Percentiles rank a stretch among this genome's conserved stretches.
Evolutionary conservation across 2,329 filamentous ascomycete species (phyloP).

Genomic region (Aspergillus neoniger): DNA sequence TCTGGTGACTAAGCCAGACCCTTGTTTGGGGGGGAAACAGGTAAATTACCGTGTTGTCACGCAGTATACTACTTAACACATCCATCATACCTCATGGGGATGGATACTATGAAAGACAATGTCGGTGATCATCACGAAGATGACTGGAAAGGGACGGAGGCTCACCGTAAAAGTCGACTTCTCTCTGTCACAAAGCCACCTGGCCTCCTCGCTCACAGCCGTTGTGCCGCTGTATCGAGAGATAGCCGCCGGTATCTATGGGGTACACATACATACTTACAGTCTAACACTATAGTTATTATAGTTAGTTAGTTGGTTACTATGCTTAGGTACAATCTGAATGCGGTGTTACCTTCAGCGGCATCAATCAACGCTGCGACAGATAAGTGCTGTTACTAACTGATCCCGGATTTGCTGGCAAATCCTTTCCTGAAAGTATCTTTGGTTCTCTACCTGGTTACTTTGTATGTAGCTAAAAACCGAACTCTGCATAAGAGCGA

Average conservation of each 20-base stretch:
- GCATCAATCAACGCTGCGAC: background rate
- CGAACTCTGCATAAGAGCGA: background rate
- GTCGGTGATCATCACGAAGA: background rate
- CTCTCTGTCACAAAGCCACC: background rate
- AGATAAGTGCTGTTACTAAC: background rate
- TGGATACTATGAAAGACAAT: background rate
- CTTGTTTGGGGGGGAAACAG: background rate
- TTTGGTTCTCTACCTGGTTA: background rate
- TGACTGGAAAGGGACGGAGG: background rate
- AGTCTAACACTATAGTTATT: too few relatives aligned
- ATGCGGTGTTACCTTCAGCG: background rate
- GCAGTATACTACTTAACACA: background rate
- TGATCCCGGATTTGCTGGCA: background rate
- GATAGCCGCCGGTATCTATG: background rate
- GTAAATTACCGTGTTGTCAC: background rate
- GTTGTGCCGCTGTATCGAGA: background rate
- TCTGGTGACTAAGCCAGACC: background rate
- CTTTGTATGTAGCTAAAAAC: background rate
- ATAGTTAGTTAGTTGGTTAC: background rate
- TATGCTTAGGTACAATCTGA: background rate
- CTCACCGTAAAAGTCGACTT: background rate
- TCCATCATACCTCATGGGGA: background rate
- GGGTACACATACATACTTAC: background rate
- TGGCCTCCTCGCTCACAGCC: background rate
- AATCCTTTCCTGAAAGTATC: background rate